Percentiles rank a stretch among this genome's conserved stretches.
These are phyloP conservation scores for Acorus gramineus DNA, from an alignment of 106 monocot genomes.

Conservation along the genomic window DNA sequence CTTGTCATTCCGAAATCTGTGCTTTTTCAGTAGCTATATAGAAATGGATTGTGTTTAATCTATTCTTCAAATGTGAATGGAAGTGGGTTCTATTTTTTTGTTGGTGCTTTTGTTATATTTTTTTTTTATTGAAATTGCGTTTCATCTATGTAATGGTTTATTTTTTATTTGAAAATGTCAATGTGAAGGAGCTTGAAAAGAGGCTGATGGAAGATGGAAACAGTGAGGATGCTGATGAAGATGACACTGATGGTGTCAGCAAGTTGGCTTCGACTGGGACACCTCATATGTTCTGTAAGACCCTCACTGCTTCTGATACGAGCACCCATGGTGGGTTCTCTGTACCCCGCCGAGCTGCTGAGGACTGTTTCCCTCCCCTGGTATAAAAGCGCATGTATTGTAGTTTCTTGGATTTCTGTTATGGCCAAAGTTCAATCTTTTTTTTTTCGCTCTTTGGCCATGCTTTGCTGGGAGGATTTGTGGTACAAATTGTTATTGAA, in stretches of 20 bases:
- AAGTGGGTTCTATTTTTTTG: no score
- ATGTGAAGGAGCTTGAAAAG: constrained; percentile 23
- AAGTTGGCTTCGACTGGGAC: constrained; percentile 11
- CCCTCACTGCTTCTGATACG: constrained; percentile 93
- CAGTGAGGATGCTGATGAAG: constrained; percentile 21
- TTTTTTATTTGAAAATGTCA: not conserved
- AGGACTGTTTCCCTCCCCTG: constrained; percentile 97
- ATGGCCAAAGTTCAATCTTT: not conserved
- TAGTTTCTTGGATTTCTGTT: not conserved
- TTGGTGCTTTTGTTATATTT: not conserved
- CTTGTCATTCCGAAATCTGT: no score
- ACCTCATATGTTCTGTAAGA: constrained; percentile 99
- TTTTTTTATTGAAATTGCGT: no score
- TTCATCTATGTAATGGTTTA: no score
- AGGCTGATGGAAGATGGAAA: constrained; percentile 11
- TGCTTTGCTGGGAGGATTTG: not conserved
- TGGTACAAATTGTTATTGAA: not conserved
- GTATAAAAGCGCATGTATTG: constrained; percentile 16
- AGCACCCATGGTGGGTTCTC: constrained; percentile 99
- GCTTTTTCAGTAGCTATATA: no score
- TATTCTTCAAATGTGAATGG: no score
- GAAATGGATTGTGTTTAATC: no score
- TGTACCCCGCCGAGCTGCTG: constrained; percentile 91
- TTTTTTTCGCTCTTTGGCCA: not conserved
- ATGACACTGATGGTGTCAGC: constrained; percentile 19